Evolutionary conservation across 371 early-diverging fungal genomes (phyloP), one percentile per base, ranked within the genome.

Genomic region (Lichtheimia hyalospora): DNA sequence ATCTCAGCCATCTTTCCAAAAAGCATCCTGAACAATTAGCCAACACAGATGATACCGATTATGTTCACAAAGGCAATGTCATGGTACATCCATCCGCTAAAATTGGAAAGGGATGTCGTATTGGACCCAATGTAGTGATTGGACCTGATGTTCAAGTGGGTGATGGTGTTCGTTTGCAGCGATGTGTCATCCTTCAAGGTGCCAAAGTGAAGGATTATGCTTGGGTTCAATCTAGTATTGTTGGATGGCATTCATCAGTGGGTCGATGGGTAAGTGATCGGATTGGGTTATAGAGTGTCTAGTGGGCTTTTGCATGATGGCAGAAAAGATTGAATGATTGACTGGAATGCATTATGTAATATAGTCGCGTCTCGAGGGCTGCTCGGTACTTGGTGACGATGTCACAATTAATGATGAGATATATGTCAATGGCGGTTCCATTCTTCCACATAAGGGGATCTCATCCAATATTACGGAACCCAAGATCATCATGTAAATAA

Each of bases 231-330:
- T 89, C 88, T 67, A 86, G 91, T 52, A 98, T 99, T 69, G 86
- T 99, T 34, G 99, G 99, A 61, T 99, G 98, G 98, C 90, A 94
- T 74, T 94, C 95, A 52, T 90, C 90, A 20, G 83, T 98, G 20
- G 97, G 97, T 16, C 85, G 92, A 62, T 97, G 96, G 98, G 55
- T 54, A 18, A 54, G 55, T 21, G 5, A 3, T 25, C 3, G 25
- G 25, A 25, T 24, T 10, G 27, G 18, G 13, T 21, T 10, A 13
- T n/a, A 7, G 28, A 27, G 10, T 34, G 34, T 0, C 10, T 10
- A 34, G 34, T 34, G 34, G 10, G 10, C 10, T 34, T 10, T 34
- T 8, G 5, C 34, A 34, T 34, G 34, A 34, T 10, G 34, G 10
- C 7, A 7, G 34, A 8, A 5, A 5, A 5, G 25, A 34, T 34